Conservation (phyloP, 495 filamentous ascomycete species). For the Pseudoneurospora amorphoporcata region DNA sequence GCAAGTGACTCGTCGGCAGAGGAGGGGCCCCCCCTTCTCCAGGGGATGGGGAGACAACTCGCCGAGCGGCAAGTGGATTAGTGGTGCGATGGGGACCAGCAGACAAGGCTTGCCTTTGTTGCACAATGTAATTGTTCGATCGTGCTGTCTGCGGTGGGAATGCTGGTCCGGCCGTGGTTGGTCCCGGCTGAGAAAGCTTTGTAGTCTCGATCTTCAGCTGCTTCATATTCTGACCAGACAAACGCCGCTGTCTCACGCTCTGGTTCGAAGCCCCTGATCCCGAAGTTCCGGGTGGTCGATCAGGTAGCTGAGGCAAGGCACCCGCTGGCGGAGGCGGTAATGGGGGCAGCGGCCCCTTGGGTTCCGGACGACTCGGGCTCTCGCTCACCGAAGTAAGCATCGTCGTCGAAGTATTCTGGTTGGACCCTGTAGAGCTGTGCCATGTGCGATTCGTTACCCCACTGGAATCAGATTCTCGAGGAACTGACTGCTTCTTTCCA, state of each 20-base stretch:
- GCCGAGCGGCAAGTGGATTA: slow-evolving; percentile 20
- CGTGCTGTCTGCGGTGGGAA: slow-evolving; percentile 35
- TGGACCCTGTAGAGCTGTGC: slow-evolving; percentile 77
- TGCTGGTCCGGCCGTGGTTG: slow-evolving; percentile 29
- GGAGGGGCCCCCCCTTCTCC: slow-evolving; percentile 18
- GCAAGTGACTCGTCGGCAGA: slow-evolving; percentile 19
- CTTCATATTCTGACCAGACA: slow-evolving; percentile 68
- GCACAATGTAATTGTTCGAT: slow-evolving; percentile 29
- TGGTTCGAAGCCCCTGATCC: slow-evolving; percentile 25
- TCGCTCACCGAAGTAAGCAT: slow-evolving; percentile 71
- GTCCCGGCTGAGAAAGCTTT: slow-evolving; percentile 26
- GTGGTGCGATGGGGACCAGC: slow-evolving; percentile 23
- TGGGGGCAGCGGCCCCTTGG: slow-evolving; percentile 28
- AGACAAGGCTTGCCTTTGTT: slow-evolving; percentile 36
- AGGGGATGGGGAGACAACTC: slow-evolving; percentile 23
- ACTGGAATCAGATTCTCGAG: slow-evolving; percentile 83
- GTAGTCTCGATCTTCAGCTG: slow-evolving; percentile 87
- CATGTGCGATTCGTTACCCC: slow-evolving; percentile 74
- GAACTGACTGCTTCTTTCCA: slow-evolving; percentile 63
- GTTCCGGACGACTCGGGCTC: slow-evolving; percentile 24
- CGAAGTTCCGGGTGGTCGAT: slow-evolving; percentile 13
- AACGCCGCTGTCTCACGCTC: slow-evolving; percentile 66
- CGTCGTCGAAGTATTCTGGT: slow-evolving; percentile 61
- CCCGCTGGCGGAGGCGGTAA: slow-evolving; percentile 30
- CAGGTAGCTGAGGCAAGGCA: slow-evolving; percentile 23